Evolutionary conservation across 1,139 yeast species (phyloP).

Genomic region (Zygosaccharomyces sapae): DNA sequence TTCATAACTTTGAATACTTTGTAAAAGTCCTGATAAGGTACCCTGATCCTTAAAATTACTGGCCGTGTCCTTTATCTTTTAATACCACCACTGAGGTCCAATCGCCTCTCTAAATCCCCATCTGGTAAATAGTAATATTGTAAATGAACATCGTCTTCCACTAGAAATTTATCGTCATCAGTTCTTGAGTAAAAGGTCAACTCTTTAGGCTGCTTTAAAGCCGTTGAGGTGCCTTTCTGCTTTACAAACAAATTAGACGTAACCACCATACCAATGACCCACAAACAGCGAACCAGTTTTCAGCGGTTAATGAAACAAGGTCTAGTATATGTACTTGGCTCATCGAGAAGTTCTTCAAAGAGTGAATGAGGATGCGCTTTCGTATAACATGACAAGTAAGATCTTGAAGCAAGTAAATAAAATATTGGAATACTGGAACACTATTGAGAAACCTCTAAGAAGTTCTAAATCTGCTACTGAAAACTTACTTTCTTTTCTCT

Average conservation of each 20-base stretch:
- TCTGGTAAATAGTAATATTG: constrained; percentile 78
- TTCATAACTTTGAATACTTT: constrained; percentile 56
- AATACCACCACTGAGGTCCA: constrained; percentile 63
- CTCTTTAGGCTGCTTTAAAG: constrained; percentile 36
- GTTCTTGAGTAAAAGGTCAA: constrained; percentile 30
- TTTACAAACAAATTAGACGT: constrained; percentile 25
- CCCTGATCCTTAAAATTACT: constrained; percentile 34
- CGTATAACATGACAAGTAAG: no score
- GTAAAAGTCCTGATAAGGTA: constrained; percentile 52
- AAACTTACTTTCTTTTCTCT: no score
- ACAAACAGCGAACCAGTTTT: not conserved
- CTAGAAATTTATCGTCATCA: constrained; percentile 28
- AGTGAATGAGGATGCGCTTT: no score
- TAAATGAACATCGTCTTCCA: constrained; percentile 49
- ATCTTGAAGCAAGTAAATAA: no score
- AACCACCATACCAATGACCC: constrained; percentile 18
- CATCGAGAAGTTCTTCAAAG: no score
- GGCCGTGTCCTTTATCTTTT: constrained; percentile 46
- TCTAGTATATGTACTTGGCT: no score
- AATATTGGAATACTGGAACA: no score
- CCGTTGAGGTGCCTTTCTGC: constrained; percentile 31
- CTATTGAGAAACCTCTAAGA: no score
- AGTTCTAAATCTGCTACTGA: no score
- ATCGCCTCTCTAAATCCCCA: constrained; percentile 46
- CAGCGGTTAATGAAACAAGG: not conserved